These are phyloP conservation scores for Bretziella fagacearum DNA, from an alignment of 2,329 filamentous ascomycete species.

Conservation along the genomic window DNA sequence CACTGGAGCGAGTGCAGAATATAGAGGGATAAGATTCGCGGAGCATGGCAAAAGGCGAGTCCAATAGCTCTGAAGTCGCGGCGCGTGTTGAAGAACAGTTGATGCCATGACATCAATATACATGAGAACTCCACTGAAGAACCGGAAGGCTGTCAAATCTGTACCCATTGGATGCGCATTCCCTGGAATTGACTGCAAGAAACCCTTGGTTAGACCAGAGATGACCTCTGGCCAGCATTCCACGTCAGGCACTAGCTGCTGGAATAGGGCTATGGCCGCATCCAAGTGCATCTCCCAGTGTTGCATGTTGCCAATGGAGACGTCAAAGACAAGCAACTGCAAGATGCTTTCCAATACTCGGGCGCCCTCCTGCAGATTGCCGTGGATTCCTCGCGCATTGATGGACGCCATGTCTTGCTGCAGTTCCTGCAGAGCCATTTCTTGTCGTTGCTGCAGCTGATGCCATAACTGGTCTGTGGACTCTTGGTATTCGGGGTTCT, in stretches of 20 bases:
- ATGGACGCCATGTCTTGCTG: constrained; percentile 26
- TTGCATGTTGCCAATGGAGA: constrained; percentile 27
- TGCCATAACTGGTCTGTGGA: constrained; percentile 23
- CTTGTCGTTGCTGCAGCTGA: constrained; percentile 28
- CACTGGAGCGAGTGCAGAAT: constrained; percentile 19
- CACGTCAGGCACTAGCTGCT: constrained; percentile 26
- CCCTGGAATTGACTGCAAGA: constrained; percentile 22
- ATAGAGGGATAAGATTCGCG: constrained; percentile 10
- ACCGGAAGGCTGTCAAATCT: constrained; percentile 31
- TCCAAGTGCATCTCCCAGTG: constrained; percentile 35
- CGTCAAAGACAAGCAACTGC: constrained; percentile 37
- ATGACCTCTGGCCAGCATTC: constrained; percentile 25
- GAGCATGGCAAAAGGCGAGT: constrained; percentile 23
- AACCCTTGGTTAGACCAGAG: constrained; percentile 20
- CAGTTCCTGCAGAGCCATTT: constrained; percentile 28
- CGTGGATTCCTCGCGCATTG: constrained; percentile 20
- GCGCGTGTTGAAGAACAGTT: constrained; percentile 27
- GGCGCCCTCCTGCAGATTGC: constrained; percentile 22
- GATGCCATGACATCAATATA: constrained; percentile 34
- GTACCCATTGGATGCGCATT: constrained; percentile 26
- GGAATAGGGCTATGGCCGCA: constrained; percentile 33
- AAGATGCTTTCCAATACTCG: constrained; percentile 33
- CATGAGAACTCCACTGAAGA: constrained; percentile 30
- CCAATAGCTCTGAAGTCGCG: constrained; percentile 28
- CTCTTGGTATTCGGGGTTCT: constrained; percentile 19